Evolutionary conservation across 768 basidiomycete species (phyloP).

Genomic region (Xerocomus brunneocitrinus): DNA sequence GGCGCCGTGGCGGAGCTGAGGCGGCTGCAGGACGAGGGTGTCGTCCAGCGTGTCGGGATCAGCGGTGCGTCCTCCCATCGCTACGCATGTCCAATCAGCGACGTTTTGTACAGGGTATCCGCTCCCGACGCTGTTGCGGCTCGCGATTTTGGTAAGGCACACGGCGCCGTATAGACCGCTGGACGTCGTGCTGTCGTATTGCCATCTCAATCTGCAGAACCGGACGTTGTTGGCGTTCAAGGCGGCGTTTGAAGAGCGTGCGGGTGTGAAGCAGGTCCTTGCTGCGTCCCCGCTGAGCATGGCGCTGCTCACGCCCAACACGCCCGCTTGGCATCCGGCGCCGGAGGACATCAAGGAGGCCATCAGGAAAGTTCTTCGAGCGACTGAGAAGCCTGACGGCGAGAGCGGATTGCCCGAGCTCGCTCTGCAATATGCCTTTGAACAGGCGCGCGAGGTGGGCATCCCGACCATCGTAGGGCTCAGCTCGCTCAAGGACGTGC

Average conservation of each 20-base stretch:
- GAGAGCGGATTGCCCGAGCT: conserved; percentile 48
- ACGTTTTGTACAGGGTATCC: conserved; percentile 60
- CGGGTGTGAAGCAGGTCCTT: conserved; percentile 62
- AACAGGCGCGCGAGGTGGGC: conserved; percentile 38
- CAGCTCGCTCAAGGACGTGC: conserved; percentile 67
- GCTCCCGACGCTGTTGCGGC: conserved; percentile 76
- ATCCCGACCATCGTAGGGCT: conserved; percentile 72
- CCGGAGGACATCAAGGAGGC: conserved; percentile 45
- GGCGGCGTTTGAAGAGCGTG: conserved; percentile 54
- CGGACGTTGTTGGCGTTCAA: conserved; percentile 53
- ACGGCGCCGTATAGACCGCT: conserved; percentile 64
- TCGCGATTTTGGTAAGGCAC: conserved; percentile 69
- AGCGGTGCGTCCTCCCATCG: conserved; percentile 45
- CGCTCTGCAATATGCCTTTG: conserved; percentile 70
- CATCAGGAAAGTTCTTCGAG: conserved; percentile 33
- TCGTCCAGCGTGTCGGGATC: conserved; percentile 72
- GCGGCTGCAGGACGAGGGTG: conserved; percentile 66
- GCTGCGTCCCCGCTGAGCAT: conserved; percentile 83
- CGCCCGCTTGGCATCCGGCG: conserved; percentile 77
- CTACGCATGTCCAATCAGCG: neutral
- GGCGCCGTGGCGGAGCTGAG: conserved; percentile 63
- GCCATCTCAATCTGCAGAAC: conserved; percentile 76
- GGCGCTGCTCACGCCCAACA: conserved; percentile 61
- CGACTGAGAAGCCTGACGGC: conserved; percentile 35
- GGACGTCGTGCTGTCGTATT: conserved; percentile 78